Base-by-base conservation (phyloP, 2,329 filamentous ascomycete genomes). In the Raffaelea arxii region DNA sequence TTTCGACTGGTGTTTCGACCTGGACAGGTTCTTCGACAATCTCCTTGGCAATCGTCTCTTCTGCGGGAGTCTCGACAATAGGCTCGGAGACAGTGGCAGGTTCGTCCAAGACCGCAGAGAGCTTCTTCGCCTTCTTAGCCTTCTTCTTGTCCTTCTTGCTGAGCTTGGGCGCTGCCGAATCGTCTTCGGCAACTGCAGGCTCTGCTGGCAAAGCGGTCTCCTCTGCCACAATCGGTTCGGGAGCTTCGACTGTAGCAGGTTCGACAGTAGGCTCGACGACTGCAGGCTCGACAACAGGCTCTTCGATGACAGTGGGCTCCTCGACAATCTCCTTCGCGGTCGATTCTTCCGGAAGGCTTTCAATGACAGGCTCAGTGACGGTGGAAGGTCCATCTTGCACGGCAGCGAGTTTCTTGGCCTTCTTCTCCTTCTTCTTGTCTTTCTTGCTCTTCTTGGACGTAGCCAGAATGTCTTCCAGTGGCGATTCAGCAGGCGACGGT, bases 391-490 rank as follows among this genome's bases (percentile, higher is more conserved):
- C 39, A 12, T 24, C 39, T 7, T 11, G 9, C 22, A 41, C 22
- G 22, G 22, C 4, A 24, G 39, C 2, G 39, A 19, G 40, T 25
- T 42, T 25, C 24, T 21, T 11, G 7, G 25, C n/a, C 23, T n/a
- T 42, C 40, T 22, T 41, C 3, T 16, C n/a, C 39, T 16, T 30
- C 24, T 44, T 44, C 32, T 42, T 47, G n/a, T 23, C 44, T 36
- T 44, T 44, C 32, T 44, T 44, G 30, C 19, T 27, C 6, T 36
- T 35, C 42, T 37, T 44, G 24, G 19, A 14, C 22, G 43, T 12
- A 32, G 27, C 10, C 27, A 32, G 10, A 16, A 32, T n/a, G n/a
- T n/a, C 10, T 32, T 16, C 38, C 6, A 7, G 18, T 9, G 4
- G 18, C 10, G 18, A n/a, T 41, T n/a, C n/a, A n/a, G n/a, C n/a